Conservation (phyloP, 345 rosid species). For the Eucalyptus microcorys region DNA sequence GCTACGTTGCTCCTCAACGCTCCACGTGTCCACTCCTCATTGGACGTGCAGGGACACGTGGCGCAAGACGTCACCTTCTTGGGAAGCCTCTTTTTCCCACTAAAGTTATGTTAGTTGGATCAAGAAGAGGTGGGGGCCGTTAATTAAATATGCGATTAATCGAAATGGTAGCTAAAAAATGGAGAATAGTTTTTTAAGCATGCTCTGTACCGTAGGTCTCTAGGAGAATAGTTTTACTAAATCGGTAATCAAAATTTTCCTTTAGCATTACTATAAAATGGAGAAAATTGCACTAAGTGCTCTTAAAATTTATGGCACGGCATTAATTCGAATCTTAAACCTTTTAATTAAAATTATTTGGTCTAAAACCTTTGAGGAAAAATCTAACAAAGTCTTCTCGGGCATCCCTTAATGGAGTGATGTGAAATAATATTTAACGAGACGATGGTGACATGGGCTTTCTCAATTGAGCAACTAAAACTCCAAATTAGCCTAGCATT, state of each 20-base stretch:
- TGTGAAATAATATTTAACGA: neutral
- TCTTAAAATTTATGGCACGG: accelerated
- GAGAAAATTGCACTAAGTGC: accelerated
- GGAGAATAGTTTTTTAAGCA: neutral
- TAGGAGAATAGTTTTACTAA: neutral
- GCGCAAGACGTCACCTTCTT: neutral
- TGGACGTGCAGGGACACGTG: neutral
- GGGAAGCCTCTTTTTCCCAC: neutral
- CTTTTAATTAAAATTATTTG: too few species aligned
- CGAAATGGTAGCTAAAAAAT: neutral
- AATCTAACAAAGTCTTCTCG: accelerated
- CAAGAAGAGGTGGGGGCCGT: neutral
- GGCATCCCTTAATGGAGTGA: accelerated
- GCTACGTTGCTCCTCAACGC: too few species aligned
- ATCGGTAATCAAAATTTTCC: neutral
- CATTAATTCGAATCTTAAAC: accelerated
- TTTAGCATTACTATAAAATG: neutral
- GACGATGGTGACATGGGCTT: neutral
- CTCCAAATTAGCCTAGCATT: neutral
- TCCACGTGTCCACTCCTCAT: too few species aligned
- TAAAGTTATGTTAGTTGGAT: neutral
- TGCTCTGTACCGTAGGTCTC: too few species aligned
- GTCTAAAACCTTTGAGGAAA: neutral
- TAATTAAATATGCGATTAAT: neutral
- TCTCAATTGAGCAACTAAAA: neutral